These are phyloP conservation scores for Borovskyia barvae DNA, from an alignment of 208 protist species.

Conservation along the genomic window DNA sequence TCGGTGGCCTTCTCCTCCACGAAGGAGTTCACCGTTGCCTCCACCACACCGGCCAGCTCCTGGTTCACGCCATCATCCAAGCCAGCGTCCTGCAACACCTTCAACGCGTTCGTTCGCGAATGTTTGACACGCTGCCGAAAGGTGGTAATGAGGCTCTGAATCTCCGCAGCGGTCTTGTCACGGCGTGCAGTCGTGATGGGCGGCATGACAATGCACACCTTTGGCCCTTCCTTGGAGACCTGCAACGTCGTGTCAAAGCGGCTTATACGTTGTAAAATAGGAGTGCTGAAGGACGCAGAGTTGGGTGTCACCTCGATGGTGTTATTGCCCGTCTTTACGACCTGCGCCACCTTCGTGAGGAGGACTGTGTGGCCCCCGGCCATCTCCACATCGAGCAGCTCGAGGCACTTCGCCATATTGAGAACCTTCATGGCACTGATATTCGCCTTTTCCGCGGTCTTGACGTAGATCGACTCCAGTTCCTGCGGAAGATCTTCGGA, in stretches of 20 bases:
- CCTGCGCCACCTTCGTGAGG: conserved; percentile 72
- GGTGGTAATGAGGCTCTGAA: conserved; percentile 35
- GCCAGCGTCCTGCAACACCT: conserved; percentile 63
- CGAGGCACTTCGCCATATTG: conserved; percentile 88
- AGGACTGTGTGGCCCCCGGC: conserved; percentile 57
- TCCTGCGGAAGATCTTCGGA: conserved; percentile 76
- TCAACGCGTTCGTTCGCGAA: conserved; percentile 49
- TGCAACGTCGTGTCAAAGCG: conserved; percentile 75
- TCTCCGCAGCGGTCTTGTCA: conserved; percentile 59
- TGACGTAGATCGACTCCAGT: conserved; percentile 56
- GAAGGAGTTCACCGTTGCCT: conserved; percentile 55
- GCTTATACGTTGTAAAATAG: conserved; percentile 66
- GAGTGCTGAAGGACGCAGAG: conserved; percentile 40
- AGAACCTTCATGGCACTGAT: conserved; percentile 82
- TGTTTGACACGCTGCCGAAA: conserved; percentile 64
- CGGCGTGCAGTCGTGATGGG: conserved; percentile 74
- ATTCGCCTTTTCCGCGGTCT: conserved; percentile 70
- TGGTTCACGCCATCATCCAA: conserved; percentile 57
- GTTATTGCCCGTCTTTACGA: conserved; percentile 58
- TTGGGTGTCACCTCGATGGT: conserved; percentile 73
- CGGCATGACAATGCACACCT: conserved; percentile 63
- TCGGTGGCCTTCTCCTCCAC: conserved; percentile 74
- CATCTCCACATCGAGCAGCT: conserved; percentile 74
- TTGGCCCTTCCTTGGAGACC: conserved; percentile 65
- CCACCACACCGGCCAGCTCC: conserved; percentile 58